phyloP scores from a whole-genome alignment of 169 alveolate species.

The Plasmodium gonderi region DNA sequence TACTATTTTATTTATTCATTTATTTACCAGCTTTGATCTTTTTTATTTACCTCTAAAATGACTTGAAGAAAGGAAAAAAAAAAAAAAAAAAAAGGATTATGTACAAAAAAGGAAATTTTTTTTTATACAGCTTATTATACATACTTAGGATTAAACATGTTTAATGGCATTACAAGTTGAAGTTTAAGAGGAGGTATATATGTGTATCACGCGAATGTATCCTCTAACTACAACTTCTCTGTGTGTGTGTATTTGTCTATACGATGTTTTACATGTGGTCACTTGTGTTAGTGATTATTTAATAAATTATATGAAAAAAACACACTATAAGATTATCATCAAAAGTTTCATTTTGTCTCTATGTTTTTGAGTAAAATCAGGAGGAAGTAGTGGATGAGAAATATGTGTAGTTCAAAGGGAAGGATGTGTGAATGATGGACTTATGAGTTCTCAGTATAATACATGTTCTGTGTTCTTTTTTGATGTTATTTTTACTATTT shows the following conservation, averaged over 20 bases:
- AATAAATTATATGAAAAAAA: neutral
- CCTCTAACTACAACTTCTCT: neutral
- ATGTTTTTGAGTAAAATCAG: neutral
- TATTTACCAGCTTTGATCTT: neutral
- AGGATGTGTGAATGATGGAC: no score
- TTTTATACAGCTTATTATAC: neutral
- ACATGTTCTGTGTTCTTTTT: no score
- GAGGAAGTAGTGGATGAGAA: neutral
- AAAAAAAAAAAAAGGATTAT: neutral
- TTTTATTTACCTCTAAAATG: neutral
- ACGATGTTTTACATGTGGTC: no score
- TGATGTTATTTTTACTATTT: no score
- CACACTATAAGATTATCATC: neutral
- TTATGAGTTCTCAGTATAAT: no score
- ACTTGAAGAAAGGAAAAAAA: neutral
- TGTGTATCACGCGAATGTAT: neutral
- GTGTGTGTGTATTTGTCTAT: no score
- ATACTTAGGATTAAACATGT: neutral
- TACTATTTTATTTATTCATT: neutral
- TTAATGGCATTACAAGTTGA: neutral
- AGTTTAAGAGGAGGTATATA: neutral
- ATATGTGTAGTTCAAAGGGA: no score
- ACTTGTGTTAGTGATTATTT: neutral
- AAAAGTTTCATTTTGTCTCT: neutral
- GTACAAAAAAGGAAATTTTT: neutral